Conservation (phyloP, 192 early-diverging fungal species). For the Coemansia reversa region DNA sequence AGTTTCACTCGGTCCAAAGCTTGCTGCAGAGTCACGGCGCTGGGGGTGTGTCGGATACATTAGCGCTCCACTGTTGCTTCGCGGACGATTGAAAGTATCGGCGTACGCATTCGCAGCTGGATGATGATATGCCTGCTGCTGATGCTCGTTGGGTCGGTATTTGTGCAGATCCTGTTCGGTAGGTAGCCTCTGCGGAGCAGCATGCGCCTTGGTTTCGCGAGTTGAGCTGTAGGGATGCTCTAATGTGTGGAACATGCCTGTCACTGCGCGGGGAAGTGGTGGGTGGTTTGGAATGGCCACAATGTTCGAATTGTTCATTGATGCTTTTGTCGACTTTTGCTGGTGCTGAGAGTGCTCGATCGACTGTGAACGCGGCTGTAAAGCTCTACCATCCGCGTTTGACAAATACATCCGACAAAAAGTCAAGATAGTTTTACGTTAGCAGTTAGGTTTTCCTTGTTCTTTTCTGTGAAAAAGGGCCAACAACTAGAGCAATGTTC, state of each 20-base stretch:
- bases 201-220: constrained; percentile 21
- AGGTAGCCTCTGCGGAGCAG: constrained; percentile 12
- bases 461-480: neutral
- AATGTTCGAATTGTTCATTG: constrained; percentile 33
- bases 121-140: constrained; percentile 3
- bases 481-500: neutral
- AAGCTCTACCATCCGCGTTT: neutral
- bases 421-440: neutral
- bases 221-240: constrained; percentile 26
- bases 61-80: constrained; percentile 2
- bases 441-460: constrained; percentile 4
- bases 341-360: neutral
- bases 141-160: neutral
- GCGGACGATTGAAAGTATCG: neutral
- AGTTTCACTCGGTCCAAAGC: constrained; percentile 2
- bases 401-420: constrained; percentile 6
- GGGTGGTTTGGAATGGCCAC: constrained; percentile 48
- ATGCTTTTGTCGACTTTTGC: neutral
- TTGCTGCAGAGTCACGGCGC: constrained; percentile 15
- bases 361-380: neutral
- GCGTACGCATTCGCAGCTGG: neutral
- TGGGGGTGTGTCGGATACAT: neutral
- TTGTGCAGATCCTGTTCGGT: neutral
- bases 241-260: constrained; percentile 37
- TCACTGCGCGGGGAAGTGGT: constrained; percentile 41